Evolutionary conservation across 768 basidiomycete genomes (phyloP).

Genomic region (Amanita fuliginea): DNA sequence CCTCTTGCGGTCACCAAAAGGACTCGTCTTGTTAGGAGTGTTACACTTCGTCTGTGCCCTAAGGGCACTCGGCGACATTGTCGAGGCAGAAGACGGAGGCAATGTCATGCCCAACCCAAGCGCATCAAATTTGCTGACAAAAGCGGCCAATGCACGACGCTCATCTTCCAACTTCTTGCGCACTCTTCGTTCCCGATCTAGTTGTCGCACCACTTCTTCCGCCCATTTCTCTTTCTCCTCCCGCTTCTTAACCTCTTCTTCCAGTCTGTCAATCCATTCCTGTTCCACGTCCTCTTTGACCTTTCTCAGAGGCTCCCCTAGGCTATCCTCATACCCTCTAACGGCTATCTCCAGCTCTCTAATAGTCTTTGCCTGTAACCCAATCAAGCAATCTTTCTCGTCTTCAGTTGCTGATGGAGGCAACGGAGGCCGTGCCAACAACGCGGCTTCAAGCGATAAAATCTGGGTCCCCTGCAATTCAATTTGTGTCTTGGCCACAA

Average conservation of each 20-base stretch:
- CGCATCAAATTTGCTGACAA: constrained; percentile 76
- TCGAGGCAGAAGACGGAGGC: constrained; percentile 25
- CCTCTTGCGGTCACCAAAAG: constrained; percentile 1
- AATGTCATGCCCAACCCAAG: constrained; percentile 38
- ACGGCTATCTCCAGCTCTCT: constrained; percentile 67
- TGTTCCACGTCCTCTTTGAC: constrained; percentile 66
- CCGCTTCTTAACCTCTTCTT: constrained; percentile 42
- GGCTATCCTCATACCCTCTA: constrained; percentile 61
- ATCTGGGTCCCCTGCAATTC: constrained; percentile 79
- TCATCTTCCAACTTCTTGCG: constrained; percentile 65
- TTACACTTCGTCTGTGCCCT: too few species aligned
- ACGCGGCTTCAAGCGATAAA: constrained; percentile 68
- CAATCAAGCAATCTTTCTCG: constrained; percentile 67
- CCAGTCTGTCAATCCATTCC: constrained; percentile 56
- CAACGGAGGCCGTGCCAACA: constrained; percentile 59
- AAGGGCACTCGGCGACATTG: neutral
- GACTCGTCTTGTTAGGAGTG: constrained; percentile 1
- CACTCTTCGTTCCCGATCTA: constrained; percentile 74
- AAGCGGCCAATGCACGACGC: constrained; percentile 64
- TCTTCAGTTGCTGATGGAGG: constrained; percentile 54
- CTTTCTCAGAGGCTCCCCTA: constrained; percentile 53
- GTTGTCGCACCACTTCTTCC: constrained; percentile 57
- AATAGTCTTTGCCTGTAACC: constrained; percentile 65
- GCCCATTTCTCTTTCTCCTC: constrained; percentile 70
- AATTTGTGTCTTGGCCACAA: constrained; percentile 64